A percentile compares a stretch with the other conserved stretches of the same genome.
These are phyloP conservation scores for Alectoria sarmentosa DNA, from an alignment of 495 filamentous ascomycete genomes.

Conservation along the genomic window DNA sequence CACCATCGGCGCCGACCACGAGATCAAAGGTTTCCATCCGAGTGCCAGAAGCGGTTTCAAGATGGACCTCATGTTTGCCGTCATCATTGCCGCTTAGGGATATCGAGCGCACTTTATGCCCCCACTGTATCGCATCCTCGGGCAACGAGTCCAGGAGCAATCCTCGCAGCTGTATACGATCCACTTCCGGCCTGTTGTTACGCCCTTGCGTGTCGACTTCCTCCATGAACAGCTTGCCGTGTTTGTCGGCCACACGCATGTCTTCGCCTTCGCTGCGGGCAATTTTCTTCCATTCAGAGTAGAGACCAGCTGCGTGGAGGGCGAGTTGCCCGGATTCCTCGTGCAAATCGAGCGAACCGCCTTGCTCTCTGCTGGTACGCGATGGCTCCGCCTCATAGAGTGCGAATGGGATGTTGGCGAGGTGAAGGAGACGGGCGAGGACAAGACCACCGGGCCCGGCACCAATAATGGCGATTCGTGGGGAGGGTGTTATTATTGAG, in stretches of 20 bases:
- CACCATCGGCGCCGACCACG: slow-evolving; percentile 42
- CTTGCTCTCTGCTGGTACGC: slow-evolving; percentile 36
- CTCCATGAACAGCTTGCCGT: slow-evolving; percentile 25
- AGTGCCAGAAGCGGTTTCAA: slow-evolving; percentile 22
- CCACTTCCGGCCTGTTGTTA: slow-evolving; percentile 34
- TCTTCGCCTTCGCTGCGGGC: slow-evolving; percentile 12
- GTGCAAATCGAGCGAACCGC: slow-evolving; percentile 52
- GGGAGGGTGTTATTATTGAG: slow-evolving; percentile 16
- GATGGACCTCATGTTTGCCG: slow-evolving; percentile 25
- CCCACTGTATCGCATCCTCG: slow-evolving; percentile 26
- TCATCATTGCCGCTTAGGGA: slow-evolving; percentile 29
- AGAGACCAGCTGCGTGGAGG: slow-evolving; percentile 43
- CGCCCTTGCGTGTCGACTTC: slow-evolving; percentile 22
- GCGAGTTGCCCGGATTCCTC: slow-evolving; percentile 42
- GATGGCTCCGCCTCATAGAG: slow-evolving; percentile 32
- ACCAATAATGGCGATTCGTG: slow-evolving; percentile 47
- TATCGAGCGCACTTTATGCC: slow-evolving; percentile 24
- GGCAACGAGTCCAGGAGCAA: slow-evolving; percentile 31
- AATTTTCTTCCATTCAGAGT: slow-evolving; percentile 35
- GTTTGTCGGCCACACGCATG: slow-evolving; percentile 29
- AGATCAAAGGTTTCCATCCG: slow-evolving; percentile 37
- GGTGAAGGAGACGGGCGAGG: slow-evolving; percentile 45
- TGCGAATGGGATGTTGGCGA: slow-evolving; percentile 40
- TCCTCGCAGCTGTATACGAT: slow-evolving; percentile 26
- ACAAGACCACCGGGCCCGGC: slow-evolving; percentile 49